A percentile compares a stretch with the other conserved stretches of the same genome.
Evolutionary conservation across 2,329 filamentous ascomycete species (phyloP).

Genomic region (Alternaria tenuissima): DNA sequence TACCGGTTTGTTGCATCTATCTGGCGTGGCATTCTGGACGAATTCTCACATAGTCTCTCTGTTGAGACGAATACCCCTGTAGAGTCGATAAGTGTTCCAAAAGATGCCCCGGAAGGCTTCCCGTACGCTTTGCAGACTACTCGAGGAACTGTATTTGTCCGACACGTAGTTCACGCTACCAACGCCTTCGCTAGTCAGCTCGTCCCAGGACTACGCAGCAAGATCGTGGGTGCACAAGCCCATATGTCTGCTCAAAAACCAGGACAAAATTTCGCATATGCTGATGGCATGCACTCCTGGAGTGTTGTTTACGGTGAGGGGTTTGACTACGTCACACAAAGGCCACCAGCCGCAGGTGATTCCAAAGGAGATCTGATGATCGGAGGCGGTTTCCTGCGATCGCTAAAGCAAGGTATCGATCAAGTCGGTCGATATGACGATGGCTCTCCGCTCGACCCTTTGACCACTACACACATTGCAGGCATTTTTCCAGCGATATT

Average conservation of each 20-base stretch:
- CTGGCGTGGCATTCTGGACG: slow-evolving; percentile 10
- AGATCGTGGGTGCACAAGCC: slow-evolving; percentile 14
- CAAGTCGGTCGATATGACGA: slow-evolving; percentile 24
- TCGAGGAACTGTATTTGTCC: slow-evolving; percentile 56
- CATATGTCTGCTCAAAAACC: slow-evolving; percentile 63
- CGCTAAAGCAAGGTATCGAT: slow-evolving; percentile 20
- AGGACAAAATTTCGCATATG: slow-evolving; percentile 40
- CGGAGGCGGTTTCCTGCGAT: slow-evolving; percentile 26
- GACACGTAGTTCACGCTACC: slow-evolving; percentile 66
- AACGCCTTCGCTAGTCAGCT: slow-evolving; percentile 64
- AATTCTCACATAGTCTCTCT: slow-evolving; percentile 19
- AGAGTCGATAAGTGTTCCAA: slow-evolving; percentile 32
- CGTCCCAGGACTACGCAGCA: slow-evolving; percentile 57
- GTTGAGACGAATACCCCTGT: slow-evolving; percentile 10
- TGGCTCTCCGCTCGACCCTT: slow-evolving; percentile 5
- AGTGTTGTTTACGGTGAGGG: slow-evolving; percentile 44
- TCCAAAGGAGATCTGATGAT: slow-evolving; percentile 20
- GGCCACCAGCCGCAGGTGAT: slow-evolving; percentile 4
- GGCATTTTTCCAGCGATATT: slow-evolving; percentile 20
- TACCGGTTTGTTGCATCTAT: slow-evolving; percentile 25
- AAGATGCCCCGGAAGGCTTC: slow-evolving; percentile 47
- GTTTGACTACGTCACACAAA: slow-evolving; percentile 18
- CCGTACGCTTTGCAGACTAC: slow-evolving; percentile 53
- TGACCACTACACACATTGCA: slow-evolving; percentile 16
- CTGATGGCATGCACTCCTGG: slow-evolving; percentile 58